Percentiles rank a stretch among this genome's conserved stretches.
phyloP scores from a whole-genome alignment of 805 yeast genomes.

The Candida sakaeoensis region DNA sequence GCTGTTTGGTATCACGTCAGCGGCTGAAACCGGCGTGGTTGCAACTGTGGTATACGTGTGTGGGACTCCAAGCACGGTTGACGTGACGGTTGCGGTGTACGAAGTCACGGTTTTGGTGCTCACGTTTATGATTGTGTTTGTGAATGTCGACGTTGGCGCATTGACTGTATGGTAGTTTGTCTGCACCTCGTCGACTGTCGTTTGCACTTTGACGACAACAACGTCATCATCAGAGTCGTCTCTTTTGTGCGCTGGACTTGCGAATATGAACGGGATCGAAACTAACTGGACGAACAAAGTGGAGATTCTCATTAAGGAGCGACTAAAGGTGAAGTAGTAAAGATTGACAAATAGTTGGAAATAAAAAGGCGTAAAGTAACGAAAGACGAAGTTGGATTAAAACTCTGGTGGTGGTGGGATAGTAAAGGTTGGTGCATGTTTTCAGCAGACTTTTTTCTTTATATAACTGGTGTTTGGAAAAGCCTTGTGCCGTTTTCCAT shows the following conservation, averaged over 20 bases:
- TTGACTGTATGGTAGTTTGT: constrained; percentile 32
- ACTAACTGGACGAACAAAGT: constrained; percentile 17
- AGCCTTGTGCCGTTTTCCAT: not conserved
- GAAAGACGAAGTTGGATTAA: constrained; percentile 14
- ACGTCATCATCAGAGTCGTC: constrained; percentile 20
- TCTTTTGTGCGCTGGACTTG: constrained; percentile 18
- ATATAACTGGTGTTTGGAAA: not conserved
- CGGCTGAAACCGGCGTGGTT: constrained; percentile 24
- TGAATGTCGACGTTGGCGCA: constrained; percentile 26
- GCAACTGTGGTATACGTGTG: constrained; percentile 34
- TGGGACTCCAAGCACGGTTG: constrained; percentile 38
- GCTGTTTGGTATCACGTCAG: constrained; percentile 11
- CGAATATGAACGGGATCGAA: constrained; percentile 18
- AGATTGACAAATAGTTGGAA: constrained; percentile 16
- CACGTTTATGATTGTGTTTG: constrained; percentile 27
- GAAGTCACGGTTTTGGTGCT: constrained; percentile 35
- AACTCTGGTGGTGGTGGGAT: no score
- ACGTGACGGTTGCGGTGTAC: constrained; percentile 42
- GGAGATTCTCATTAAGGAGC: constrained; percentile 27
- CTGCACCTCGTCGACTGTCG: constrained; percentile 31
- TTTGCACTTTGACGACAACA: constrained; percentile 28
- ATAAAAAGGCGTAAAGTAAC: no score
- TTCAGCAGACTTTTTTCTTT: no score
- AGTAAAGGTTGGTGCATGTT: no score
- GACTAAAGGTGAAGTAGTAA: constrained; percentile 14